These are phyloP conservation scores for Oryza officinalis DNA, from an alignment of 176 grass and related monocot genomes.

Conservation along the genomic window DNA sequence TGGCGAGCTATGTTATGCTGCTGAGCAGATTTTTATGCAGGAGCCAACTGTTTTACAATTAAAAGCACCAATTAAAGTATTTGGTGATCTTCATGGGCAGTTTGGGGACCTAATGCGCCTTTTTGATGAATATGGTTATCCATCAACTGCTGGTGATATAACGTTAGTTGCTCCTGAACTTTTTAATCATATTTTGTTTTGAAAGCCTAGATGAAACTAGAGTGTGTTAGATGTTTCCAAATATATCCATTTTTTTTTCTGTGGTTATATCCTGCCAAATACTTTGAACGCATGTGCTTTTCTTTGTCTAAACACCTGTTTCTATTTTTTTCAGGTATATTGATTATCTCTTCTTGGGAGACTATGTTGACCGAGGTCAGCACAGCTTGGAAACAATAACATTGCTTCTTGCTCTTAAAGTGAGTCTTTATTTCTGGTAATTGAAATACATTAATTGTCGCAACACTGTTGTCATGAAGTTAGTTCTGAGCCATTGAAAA, in stretches of 20 bases:
- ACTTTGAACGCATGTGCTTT: slow-evolving; percentile 28
- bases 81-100: slow-evolving; percentile 98
- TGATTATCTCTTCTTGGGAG: slow-evolving; percentile 99
- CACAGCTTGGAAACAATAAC: slow-evolving; percentile 98
- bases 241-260: neutral
- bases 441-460: slow-evolving; percentile 13
- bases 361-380: slow-evolving; percentile 99
- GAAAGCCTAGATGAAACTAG: slow-evolving; percentile 24
- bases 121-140: slow-evolving; percentile 98
- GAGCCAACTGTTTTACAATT: slow-evolving; percentile 95
- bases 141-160: slow-evolving; percentile 94
- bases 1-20: slow-evolving; percentile 91
- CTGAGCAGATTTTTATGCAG: slow-evolving; percentile 98
- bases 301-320: slow-evolving; percentile 8
- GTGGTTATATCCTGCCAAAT: neutral
- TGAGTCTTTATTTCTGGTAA: slow-evolving; percentile 42
- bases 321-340: slow-evolving; percentile 73
- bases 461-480: neutral
- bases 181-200: slow-evolving; percentile 26
- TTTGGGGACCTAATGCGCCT: slow-evolving; percentile 99
- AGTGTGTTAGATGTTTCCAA: slow-evolving; percentile 7
- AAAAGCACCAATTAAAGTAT: slow-evolving; percentile 96
- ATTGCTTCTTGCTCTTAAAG: slow-evolving; percentile 96
- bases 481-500: slow-evolving; percentile 39
- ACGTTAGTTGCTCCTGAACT: slow-evolving; percentile 66